A percentile compares a stretch with the other conserved stretches of the same genome.
Evolutionary conservation across 768 basidiomycete genomes (phyloP).

Genomic region (Hygrocybe coccinea): DNA sequence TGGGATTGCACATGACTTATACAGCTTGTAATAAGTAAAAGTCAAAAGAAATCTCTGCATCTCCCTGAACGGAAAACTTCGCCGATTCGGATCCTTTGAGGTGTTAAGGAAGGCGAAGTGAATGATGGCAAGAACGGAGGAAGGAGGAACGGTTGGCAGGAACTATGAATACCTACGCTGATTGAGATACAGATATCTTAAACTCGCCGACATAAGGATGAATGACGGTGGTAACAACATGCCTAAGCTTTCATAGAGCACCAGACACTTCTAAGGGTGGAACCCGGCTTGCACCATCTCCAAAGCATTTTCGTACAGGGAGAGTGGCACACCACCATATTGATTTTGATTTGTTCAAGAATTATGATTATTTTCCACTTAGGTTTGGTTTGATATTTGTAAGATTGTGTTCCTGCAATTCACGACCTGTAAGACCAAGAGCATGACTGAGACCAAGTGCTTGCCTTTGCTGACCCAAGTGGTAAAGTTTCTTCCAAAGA

Average conservation of each 20-base stretch:
- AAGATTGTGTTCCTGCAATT: constrained; percentile 33
- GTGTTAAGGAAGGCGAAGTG: neutral
- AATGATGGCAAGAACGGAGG: neutral
- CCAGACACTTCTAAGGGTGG: constrained; percentile 35
- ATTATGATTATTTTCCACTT: constrained; percentile 18
- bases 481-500: constrained; percentile 51
- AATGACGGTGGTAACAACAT: constrained; percentile 42
- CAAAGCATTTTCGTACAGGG: constrained; percentile 44
- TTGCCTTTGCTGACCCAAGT: constrained; percentile 46
- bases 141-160: constrained; percentile 46
- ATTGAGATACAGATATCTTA: constrained; percentile 51
- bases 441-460: constrained; percentile 51
- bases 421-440: constrained; percentile 46
- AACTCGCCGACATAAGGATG: constrained; percentile 50
- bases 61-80: constrained; percentile 53
- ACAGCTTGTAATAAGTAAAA: no score
- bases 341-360: constrained; percentile 32
- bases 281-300: constrained; percentile 68
- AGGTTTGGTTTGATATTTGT: constrained; percentile 25
- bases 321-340: constrained; percentile 36
- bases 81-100: constrained; percentile 75
- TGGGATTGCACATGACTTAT: no score
- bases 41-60: constrained; percentile 38
- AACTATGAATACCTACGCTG: constrained; percentile 57
- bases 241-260: constrained; percentile 44